Conservation (phyloP, 208 protist species). For the Acanthamoeba royreba region DNA sequence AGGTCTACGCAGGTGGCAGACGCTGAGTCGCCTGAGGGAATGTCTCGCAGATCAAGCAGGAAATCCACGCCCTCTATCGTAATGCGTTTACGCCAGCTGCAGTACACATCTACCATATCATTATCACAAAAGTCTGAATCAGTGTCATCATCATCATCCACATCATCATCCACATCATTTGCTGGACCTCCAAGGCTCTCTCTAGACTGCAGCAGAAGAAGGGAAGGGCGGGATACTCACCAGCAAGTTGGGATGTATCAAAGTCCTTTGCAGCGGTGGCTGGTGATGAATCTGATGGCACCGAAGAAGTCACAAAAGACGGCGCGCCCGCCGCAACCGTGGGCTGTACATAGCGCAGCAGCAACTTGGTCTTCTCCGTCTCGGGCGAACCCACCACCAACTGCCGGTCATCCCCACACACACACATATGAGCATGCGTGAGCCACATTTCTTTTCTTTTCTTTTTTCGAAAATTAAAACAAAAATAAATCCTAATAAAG, state of each 20-base stretch:
- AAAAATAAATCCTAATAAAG: too few species aligned
- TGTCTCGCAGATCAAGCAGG: background rate
- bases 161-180: too few species aligned
- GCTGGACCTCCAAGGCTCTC: too few species aligned
- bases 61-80: background rate
- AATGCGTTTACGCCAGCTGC: background rate
- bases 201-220: too few species aligned
- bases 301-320: background rate
- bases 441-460: too few species aligned
- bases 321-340: background rate
- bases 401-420: background rate
- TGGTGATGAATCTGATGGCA: background rate
- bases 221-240: too few species aligned
- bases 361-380: background rate
- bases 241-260: too few species aligned
- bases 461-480: too few species aligned
- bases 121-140: background rate
- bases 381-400: constrained; percentile 14
- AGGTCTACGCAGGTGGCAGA: background rate
- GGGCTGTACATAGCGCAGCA: background rate
- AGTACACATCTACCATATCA: background rate
- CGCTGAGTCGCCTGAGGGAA: background rate
- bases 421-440: background rate
- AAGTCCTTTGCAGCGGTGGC: too few species aligned
- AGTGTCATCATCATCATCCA: too few species aligned